Base-by-base conservation (phyloP, 2,329 filamentous ascomycete species). In the Penicillium sp. region DNA sequence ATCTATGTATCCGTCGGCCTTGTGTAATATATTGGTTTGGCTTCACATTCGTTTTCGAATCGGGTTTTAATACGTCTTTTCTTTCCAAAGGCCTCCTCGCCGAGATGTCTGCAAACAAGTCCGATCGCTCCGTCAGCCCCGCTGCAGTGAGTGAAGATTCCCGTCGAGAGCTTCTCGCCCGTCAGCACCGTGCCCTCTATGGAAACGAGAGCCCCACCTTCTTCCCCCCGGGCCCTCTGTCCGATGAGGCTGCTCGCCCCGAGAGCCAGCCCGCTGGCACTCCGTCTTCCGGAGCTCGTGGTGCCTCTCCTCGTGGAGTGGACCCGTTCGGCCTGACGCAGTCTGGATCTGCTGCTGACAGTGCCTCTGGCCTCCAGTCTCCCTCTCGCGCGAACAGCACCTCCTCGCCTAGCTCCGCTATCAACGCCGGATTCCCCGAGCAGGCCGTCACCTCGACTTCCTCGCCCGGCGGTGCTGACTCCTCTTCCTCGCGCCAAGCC, bases 181-280 rank as follows among this genome's bases (percentile, higher is more conserved):
- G 92, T 67, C 93, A 97, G 75, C 90, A 95, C 73, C 91, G 87
- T 72, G 91, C 92, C 58, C 76, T 98, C 59, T 98, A 97, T 72
- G 89, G 90, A 68, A 89, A 82, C 64, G 79, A 80, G 50, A 88
- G 66, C 58, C 77, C 80, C 32, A 73, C 80, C 44, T 86, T 89
- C 68, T 83, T 86, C 66, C 84, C 86, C 59, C 82, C 81, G 59
- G 78, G 77, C 55, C 78, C 77, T 57, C 86, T 86, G 63, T 78
- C 83, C 43, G 86, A 90, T 54, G 88, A 91, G 65, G 79, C 80
- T 27, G 74, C 81, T 31, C 83, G 86, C 54, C 73, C 82, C 27
- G 83, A 83, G 51, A 83, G 82, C 62, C 85, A 89, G 58, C 81
- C 82, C 28, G 78, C 83, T 44, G 80, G 81, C 47, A 77, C 76